Base-by-base conservation (phyloP, 371 early-diverging fungal genomes). In the Circinella minor region DNA sequence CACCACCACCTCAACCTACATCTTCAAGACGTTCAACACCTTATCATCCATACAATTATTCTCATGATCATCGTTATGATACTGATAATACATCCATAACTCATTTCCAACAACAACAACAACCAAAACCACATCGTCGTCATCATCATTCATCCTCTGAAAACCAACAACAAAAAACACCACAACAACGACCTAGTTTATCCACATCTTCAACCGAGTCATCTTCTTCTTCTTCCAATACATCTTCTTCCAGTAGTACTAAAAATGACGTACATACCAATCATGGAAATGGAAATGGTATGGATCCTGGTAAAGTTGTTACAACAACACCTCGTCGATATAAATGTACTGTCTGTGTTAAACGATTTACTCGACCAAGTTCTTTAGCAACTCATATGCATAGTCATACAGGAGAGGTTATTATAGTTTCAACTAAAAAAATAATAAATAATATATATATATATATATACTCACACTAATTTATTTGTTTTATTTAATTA, bases 391-490 rank as follows among this genome's bases (percentile, higher is more conserved):
- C 88, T 7, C 91, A 90, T 66, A 79, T 84, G 66, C 81, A 86
- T 69, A 87, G 88, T 46, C 91, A 90, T 62, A 89, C 91, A 18
- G 89, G 89, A 47, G 82, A 85, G 43, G 81, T 81, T 9, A 46
- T 4, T 61, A 17, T n/a, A 20, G 18, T 36, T 51, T 61, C 37
- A 43, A 54, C 18, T 10, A 55, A 3, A 15, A 55, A 8, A 47
- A 10, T 34, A 20, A 51, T 4, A 48, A 27, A 27, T 27, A 27
- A 27, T 27, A n/a, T n/a, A 14, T 54, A 0, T 20, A 48, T 65
- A 47, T 6, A 6, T 39, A 39, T 43, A 43, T 43, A 43, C 43
- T 43, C 43, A 43, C 43, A 43, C 1, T 27, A 27, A 0, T 27
- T 27, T 27, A 27, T 27, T 27, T 27, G 27, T 27, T 27, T n/a